These are phyloP conservation scores for Boletus tylopilopsis DNA, from an alignment of 768 basidiomycete genomes.

Conservation along the genomic window DNA sequence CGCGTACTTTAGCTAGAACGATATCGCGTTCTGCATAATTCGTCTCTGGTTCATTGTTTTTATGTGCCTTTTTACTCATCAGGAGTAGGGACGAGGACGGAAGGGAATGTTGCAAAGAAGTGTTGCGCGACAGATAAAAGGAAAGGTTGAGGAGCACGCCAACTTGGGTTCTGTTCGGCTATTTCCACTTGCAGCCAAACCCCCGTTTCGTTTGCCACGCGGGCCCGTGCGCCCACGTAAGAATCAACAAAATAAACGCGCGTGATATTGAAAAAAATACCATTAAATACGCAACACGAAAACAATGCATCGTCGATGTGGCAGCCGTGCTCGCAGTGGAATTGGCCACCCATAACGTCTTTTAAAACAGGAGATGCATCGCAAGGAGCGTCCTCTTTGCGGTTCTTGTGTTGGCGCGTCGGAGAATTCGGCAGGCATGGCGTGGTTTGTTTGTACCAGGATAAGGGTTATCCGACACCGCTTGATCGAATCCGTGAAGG, in stretches of 20 bases:
- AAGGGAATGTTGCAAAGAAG: conserved; percentile 16
- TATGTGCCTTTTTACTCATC: conserved; percentile 53
- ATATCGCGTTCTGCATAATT: conserved; percentile 74
- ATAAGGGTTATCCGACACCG: conserved; percentile 27
- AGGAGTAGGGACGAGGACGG: conserved; percentile 11
- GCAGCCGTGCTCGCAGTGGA: conserved; percentile 17
- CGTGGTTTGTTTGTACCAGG: conserved; percentile 31
- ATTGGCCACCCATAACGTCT: conserved; percentile 10
- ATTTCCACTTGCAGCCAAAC: conserved; percentile 37
- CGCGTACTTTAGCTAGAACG: conserved; percentile 90
- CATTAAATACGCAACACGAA: conserved; percentile 30
- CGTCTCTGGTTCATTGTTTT: conserved; percentile 37
- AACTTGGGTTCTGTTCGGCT: conserved; percentile 38
- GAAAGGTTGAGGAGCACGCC: conserved; percentile 38
- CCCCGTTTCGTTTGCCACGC: conserved; percentile 38
- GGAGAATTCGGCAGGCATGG: conserved; percentile 13
- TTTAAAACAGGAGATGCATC: conserved; percentile 5
- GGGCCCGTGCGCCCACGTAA: conserved; percentile 38
- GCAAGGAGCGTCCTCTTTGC: neutral
- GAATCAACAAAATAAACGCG: conserved; percentile 34
- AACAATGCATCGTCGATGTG: conserved; percentile 20
- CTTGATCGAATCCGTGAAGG: conserved; percentile 20
- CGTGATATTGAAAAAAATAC: conserved; percentile 29
- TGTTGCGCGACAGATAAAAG: conserved; percentile 37
- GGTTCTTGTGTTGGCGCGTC: neutral